Evolutionary conservation across 2,329 filamentous ascomycete genomes (phyloP), one percentile per base, ranked within the genome.

Genomic region (Botrytis fabae): DNA sequence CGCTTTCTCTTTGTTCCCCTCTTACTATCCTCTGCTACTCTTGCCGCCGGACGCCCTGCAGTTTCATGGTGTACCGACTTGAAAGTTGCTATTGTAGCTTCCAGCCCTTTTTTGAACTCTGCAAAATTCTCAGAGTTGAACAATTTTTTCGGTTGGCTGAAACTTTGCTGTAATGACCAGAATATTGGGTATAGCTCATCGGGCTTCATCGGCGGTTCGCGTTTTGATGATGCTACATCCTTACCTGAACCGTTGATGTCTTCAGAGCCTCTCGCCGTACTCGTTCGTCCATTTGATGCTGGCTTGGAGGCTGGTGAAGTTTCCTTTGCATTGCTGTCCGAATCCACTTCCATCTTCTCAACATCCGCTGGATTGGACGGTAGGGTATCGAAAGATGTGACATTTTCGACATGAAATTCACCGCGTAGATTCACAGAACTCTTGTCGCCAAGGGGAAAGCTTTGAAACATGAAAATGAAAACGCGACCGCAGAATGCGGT

Each of bases 381-480:
- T 10, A 85, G 83, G 48, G 90, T 86, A 79, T 97, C 93, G 79
- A 90, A 99, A 0, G 89, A 90, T 1, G 97, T 99, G 72, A 95
- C 89, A 85, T 99, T 99, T 79, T 98, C 96, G 40, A 93, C 90
- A 80, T 99, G 96, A 78, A 96, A 99, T 83, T 98, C 95, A 77
- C 96, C 96, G 69, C 96, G 90, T 57, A 98, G 86, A 80, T 99
- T 99, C 68, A 99, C 96, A 0, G 96, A 98, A 81, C 96, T 98
- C 81, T 95, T 96, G 82, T 99, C 97, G 46, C 95, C 95, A 0
- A 99, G 86, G 1, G 96, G 96, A 79, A 99, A 98, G 81, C 94
- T 97, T 82, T 99, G 96, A 82, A 98, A 99, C 80, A 99, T 89
- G 82, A 98, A 99, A 76, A 99, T 98, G 82, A 98, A 98, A 40